These are phyloP conservation scores for Fistulinella staudtii DNA, from an alignment of 1,284 basidiomycete species.

Conservation along the genomic window DNA sequence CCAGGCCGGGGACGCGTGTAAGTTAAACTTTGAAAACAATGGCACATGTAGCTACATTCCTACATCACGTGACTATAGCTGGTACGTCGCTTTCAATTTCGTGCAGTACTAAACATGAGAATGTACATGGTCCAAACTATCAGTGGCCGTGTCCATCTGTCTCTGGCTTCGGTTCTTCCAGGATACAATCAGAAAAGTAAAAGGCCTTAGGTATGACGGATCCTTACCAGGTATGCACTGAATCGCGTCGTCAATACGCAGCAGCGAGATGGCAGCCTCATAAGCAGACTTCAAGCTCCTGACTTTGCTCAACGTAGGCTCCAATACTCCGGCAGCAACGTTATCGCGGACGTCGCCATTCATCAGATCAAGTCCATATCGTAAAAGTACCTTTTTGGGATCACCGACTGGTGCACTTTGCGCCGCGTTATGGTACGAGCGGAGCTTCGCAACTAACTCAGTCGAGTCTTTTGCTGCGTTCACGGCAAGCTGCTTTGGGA, in stretches of 20 bases:
- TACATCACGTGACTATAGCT: conserved; percentile 27
- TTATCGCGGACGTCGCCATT: conserved; percentile 97
- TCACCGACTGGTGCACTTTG: conserved; percentile 89
- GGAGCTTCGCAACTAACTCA: conserved; percentile 94
- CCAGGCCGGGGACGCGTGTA: conserved; percentile 24
- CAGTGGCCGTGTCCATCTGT: conserved; percentile 59
- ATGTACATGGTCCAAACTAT: conserved; percentile 12
- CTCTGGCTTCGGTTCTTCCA: conserved; percentile 68
- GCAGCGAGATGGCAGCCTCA: conserved; percentile 92
- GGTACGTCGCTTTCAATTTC: background rate
- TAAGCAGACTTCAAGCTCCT: conserved; percentile 95
- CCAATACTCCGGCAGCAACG: conserved; percentile 87
- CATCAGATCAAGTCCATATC: conserved; percentile 93
- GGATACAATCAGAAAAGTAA: conserved; percentile 20
- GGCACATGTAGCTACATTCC: conserved; percentile 5
- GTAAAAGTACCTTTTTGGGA: conserved; percentile 92
- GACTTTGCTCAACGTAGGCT: conserved; percentile 97
- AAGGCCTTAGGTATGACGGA: background rate
- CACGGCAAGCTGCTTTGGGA: conserved; percentile 95
- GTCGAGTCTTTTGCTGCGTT: conserved; percentile 99
- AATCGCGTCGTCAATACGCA: conserved; percentile 95
- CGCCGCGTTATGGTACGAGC: conserved; percentile 96
- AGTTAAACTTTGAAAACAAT: conserved; percentile 17
- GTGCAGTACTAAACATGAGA: conserved; percentile 7
- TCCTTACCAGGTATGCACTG: conserved; percentile 75